Conservation (phyloP, 2,329 filamentous ascomycete species). For the Trichoderma koningii region DNA sequence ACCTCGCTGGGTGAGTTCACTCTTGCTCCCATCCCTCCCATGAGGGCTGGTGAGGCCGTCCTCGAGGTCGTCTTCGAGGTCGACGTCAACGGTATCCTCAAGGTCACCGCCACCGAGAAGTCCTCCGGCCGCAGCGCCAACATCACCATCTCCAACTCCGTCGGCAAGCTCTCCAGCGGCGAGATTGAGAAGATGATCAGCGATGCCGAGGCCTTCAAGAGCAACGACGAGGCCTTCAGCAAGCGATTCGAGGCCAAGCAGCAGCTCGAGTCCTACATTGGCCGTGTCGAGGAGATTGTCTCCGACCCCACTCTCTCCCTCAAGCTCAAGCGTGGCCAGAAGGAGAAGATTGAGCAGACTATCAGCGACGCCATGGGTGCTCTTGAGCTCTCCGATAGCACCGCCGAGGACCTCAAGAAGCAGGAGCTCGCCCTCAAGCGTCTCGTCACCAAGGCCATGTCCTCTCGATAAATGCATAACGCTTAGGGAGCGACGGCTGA, state of each 20-base stretch:
- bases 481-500: not conserved
- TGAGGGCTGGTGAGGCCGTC: constrained; percentile 94
- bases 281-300: constrained; percentile 97
- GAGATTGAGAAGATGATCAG: constrained; percentile 99
- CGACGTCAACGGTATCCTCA: constrained; percentile 99
- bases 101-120: constrained; percentile 99
- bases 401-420: constrained; percentile 97
- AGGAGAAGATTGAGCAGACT: constrained; percentile 98
- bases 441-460: constrained; percentile 97
- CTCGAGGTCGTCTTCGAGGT: constrained; percentile 99
- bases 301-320: constrained; percentile 93
- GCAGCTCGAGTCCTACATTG: constrained; percentile 98
- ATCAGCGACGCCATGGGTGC: constrained; percentile 97
- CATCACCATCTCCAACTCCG: constrained; percentile 99
- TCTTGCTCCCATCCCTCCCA: constrained; percentile 79
- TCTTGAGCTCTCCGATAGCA: constrained; percentile 91
- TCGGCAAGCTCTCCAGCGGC: constrained; percentile 90
- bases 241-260: constrained; percentile 99
- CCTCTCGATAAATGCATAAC: constrained; percentile 70
- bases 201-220: constrained; percentile 98
- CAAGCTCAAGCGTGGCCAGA: constrained; percentile 98
- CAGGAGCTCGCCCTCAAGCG: constrained; percentile 98
- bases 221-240: constrained; percentile 95
- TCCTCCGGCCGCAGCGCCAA: constrained; percentile 96
- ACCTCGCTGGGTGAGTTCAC: constrained; percentile 98